Base-by-base conservation (phyloP, 2,329 filamentous ascomycete species). In the Fusarium sp. region DNA sequence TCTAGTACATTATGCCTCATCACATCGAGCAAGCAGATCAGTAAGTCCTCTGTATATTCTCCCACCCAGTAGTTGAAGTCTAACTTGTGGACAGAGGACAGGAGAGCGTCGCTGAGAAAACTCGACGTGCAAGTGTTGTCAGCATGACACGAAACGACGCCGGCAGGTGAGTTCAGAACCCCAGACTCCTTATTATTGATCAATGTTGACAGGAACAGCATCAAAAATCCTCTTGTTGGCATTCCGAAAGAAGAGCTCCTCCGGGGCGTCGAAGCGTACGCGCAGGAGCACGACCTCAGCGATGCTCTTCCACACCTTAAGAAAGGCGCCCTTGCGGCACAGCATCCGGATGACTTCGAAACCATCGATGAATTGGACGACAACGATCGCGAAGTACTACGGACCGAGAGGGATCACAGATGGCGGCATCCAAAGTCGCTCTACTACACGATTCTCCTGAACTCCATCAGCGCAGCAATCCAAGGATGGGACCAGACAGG, bases 401-500 rank as follows among this genome's bases (percentile, higher is more conserved):
- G 25, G 25, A 27, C 25, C 25, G 25, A 27, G 25, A 27, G 9
- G 25, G 83, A 80, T 0, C 81, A 85, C 60, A 79, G 82, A 41
- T 87, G 85, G 84, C 77, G 78, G 9, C 82, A 84, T 45, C 83
- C 84, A 6, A 27, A 32, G 3, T 25, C 43, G 15, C 32, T 48
- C 6, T 20, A 47, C n/a, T 32, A 37, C 17, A 52, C 49, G 2
- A 52, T 52, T 9, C 6, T 20, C 20, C 20, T 22, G 65, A 43
- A 39, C 8, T 52, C 86, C 20, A 78, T 88, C 46, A 85, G 84
- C 33, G 85, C 86, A n/a, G 85, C 85, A 7, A 84, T 86, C 0
- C 82, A 84, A 54, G 87, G 88, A 9, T 90, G 88, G 88, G 87
- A 90, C 71, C 86, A 90, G 76, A 90, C 87, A 3, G 88, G 87